Evolutionary conservation across 768 basidiomycete species (phyloP), one percentile per base, ranked within the genome.

Genomic region (Collybia mongolica): DNA sequence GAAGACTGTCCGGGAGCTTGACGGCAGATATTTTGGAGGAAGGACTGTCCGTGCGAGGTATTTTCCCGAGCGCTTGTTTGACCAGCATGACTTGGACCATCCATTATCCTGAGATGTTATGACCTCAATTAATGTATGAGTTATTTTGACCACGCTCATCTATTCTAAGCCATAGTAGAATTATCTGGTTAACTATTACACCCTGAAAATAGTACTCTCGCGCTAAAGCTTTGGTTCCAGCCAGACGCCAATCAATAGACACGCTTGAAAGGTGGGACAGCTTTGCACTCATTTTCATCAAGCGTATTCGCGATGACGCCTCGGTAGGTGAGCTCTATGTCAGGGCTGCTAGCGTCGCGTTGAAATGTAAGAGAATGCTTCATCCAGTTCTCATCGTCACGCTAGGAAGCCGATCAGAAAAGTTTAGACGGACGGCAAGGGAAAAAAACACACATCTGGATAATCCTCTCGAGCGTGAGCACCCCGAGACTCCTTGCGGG

Each of bases 391-490:
- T 83, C 79, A 64, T 99, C 96, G 64, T 98, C 94, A 71, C 97
- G 93, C 84, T 91, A 49, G 17, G 11, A 32, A 32, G 32, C 11
- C 11, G 32, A 11, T 32, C 32, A 14, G 32, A 12, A 32, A 32
- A 11, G 11, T 32, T 32, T 32, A 6, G 4, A 32, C 14, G 17
- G 32, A 26, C 5, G 11, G 8, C 11, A 38, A 36, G 2, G 46
- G 19, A 37, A 35, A 23, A 49, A 45, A 35, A 71, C 79, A 44
- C 52, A 91, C 90, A 20, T 99, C 95, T n/a, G 93, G 86, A 78
- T 71, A 98, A 68, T 99, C 97, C 71, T 98, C 97, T 60, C 97
- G 93, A 43, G 97, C 97, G 65, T 99, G 97, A 35, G 97, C 97
- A 67, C 97, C 97, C 67, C 97, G 92, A 40, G 93, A 96, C 67